Evolutionary conservation across 2,329 filamentous ascomycete species (phyloP).

Genomic region (Neophaeococcomyces aloes): DNA sequence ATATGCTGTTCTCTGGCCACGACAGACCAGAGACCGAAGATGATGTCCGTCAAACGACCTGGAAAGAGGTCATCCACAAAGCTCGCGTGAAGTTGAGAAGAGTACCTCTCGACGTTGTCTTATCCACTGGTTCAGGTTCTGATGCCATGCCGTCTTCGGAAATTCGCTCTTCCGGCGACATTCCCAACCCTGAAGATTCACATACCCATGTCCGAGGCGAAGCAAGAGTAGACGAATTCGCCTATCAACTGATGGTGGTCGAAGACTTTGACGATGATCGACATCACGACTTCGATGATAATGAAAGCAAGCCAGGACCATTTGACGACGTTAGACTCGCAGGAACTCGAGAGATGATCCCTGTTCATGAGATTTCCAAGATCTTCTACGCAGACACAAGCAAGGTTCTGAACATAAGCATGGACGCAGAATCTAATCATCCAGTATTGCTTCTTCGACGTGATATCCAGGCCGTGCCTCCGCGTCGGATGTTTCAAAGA

Average conservation of each 20-base stretch:
- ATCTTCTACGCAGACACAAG: constrained; percentile 91
- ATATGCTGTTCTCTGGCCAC: constrained; percentile 89
- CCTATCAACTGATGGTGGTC: constrained; percentile 70
- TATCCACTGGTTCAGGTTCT: constrained; percentile 15
- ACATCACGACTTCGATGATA: constrained; percentile 56
- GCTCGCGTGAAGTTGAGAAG: constrained; percentile 70
- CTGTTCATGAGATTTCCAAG: constrained; percentile 69
- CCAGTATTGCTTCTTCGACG: constrained; percentile 66
- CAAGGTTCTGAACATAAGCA: constrained; percentile 74
- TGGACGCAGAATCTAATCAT: constrained; percentile 56
- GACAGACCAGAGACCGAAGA: constrained; percentile 47
- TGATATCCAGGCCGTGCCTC: constrained; percentile 53
- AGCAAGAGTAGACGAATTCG: constrained; percentile 51
- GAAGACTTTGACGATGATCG: constrained; percentile 70
- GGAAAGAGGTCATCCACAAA: constrained; percentile 97
- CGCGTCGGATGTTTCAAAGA: constrained; percentile 47
- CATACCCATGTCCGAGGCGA: constrained; percentile 28
- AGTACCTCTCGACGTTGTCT: constrained; percentile 49
- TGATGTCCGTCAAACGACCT: constrained; percentile 57
- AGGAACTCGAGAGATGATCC: constrained; percentile 56
- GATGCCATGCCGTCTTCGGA: constrained; percentile 28
- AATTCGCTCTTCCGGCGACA: constrained; percentile 7
- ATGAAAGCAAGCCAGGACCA: constrained; percentile 43
- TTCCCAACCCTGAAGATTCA: constrained; percentile 2
- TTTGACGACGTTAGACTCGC: constrained; percentile 53